phyloP scores from a whole-genome alignment of 129 eudicot genomes.

The carrot (Daucus carota) region DNA sequence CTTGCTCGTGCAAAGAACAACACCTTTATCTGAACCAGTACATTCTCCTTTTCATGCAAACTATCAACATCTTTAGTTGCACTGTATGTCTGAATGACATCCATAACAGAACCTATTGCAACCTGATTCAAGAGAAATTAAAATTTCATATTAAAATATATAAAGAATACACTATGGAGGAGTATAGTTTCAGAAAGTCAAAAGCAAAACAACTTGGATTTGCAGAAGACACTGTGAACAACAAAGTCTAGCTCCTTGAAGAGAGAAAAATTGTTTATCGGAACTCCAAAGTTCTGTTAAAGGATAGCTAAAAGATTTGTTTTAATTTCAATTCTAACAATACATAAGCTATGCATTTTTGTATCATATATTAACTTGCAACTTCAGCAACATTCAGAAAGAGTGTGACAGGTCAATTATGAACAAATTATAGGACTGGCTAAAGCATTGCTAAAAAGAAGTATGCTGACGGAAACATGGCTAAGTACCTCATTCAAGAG shows the following conservation, averaged over 20 bases:
- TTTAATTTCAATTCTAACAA: background rate
- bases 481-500: conserved; percentile 67
- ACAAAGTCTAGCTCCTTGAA: background rate
- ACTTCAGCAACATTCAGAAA: background rate
- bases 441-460: conserved; percentile 91
- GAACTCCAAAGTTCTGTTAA: background rate
- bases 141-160: background rate
- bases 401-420: background rate
- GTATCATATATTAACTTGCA: too few species aligned
- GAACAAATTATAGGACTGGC: conserved; percentile 26
- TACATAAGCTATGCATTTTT: background rate
- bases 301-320: background rate
- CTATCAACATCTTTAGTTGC: background rate
- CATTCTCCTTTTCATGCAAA: conserved; percentile 15
- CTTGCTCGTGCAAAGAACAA: conserved; percentile 93
- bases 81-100: background rate
- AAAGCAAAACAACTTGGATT: background rate
- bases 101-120: background rate
- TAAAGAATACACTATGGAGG: background rate
- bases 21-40: conserved; percentile 46
- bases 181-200: background rate
- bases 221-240: background rate
- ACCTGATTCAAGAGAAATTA: background rate
- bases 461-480: conserved; percentile 82
- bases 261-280: background rate